Evolutionary conservation across 1,139 yeast genomes (phyloP), one percentile per base, ranked within the genome.

Genomic region (Pichia sp.): DNA sequence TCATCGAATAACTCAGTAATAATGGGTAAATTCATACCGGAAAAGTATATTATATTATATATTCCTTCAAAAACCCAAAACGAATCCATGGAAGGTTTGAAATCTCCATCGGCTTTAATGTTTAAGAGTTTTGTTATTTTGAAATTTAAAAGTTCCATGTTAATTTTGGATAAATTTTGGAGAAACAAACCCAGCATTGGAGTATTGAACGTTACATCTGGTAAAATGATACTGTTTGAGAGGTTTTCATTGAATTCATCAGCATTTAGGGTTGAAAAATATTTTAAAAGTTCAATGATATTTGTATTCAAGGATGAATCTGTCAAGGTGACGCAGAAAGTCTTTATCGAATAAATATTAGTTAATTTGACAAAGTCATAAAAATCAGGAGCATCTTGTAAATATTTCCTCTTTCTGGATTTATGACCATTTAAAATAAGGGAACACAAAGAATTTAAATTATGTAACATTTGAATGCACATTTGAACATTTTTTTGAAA

Each of bases 21-120:
- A 12, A 39, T 20, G 4, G 40, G 39, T 4, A 38, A 27, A 2
- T 20, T 28, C n/a, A 10, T 16, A 28, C 11, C 16, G 2, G 29
- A 29, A 16, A n/a, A n/a, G n/a, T n/a, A n/a, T n/a, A n/a, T n/a
- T 11, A 37, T 37, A 8, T 28, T 34, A 6, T 32, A 30, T 3
- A 43, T 25, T 10, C 42, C 30, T 41, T 38, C 22, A 22, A 44
- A 44, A 29, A 44, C 34, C 47, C 47, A 44, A 20, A 27, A 20
- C 39, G 37, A 27, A 35, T 35, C 42, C 6, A 16, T 10, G 3
- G 40, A 30, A 4, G 40, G 6, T 11, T 3, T 8, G 1, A 44
- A 9, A n/a, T n/a, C n/a, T 12, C 10, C n/a, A 10, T 26, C 20
- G 8, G 27, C 11, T 12, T 30, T 22, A 7, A 22, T 24, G 11